Evolutionary conservation across 2,329 filamentous ascomycete species (phyloP).

Genomic region (Domatiomyces globalis): DNA sequence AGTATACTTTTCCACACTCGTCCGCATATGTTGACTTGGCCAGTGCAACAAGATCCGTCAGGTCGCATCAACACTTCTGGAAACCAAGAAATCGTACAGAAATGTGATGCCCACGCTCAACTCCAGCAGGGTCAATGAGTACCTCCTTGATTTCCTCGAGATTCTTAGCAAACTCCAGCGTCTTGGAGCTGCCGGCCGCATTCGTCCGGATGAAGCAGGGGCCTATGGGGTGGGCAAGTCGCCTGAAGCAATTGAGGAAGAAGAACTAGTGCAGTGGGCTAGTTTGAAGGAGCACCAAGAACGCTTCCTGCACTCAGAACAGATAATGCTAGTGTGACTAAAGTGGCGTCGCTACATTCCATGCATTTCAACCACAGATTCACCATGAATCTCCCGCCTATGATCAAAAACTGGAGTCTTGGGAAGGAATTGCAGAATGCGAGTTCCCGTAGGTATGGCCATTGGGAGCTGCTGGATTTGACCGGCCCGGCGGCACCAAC

Average conservation of each 20-base stretch:
- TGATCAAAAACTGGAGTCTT: no score
- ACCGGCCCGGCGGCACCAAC: background rate
- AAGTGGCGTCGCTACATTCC: no score
- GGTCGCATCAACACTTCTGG: constrained; percentile 66
- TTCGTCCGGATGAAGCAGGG: constrained; percentile 6
- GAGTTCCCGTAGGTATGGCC: no score
- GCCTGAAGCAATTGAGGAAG: constrained; percentile 51
- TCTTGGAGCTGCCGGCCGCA: constrained; percentile 22
- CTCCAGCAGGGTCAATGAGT: constrained; percentile 49
- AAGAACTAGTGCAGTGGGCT: constrained; percentile 63
- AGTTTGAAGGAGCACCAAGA: constrained; percentile 65
- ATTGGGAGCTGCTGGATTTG: background rate
- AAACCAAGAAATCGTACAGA: constrained; percentile 41
- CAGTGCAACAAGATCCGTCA: constrained; percentile 72
- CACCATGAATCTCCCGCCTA: no score
- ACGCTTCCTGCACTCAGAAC: constrained; percentile 39
- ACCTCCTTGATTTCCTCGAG: constrained; percentile 57
- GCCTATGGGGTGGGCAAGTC: constrained; percentile 6
- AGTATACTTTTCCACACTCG: constrained; percentile 20
- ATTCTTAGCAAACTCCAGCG: constrained; percentile 62
- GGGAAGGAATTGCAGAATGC: no score
- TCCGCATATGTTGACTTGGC: constrained; percentile 6
- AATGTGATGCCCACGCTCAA: constrained; percentile 32
- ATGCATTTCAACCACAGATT: no score
- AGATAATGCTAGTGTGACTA: background rate